A percentile compares a stretch with the other conserved stretches of the same genome.
Evolutionary conservation across 176 grass and related monocot species (phyloP).

Genomic region (Avena eriantha): DNA sequence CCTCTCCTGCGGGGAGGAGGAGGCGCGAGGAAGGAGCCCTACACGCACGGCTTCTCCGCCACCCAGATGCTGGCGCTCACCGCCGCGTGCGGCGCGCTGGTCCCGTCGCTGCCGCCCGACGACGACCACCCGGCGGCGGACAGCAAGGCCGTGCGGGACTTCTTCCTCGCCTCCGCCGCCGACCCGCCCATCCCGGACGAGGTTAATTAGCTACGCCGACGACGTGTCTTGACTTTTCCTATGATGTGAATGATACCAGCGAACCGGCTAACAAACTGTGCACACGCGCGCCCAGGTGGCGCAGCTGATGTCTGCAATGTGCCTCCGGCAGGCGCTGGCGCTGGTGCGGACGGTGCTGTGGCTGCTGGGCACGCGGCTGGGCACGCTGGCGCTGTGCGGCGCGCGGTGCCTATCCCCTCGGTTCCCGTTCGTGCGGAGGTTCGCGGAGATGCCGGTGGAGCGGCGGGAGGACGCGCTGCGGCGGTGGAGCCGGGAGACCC

Average conservation of each 20-base stretch:
- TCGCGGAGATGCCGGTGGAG: conserved; percentile 61
- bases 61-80: conserved; percentile 68
- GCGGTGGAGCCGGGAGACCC: conserved; percentile 67
- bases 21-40: conserved; percentile 42
- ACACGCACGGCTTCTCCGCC: conserved; percentile 84
- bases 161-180: conserved; percentile 66
- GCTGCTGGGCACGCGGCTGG: conserved; percentile 70
- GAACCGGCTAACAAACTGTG: background rate
- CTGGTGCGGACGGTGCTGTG: conserved; percentile 73
- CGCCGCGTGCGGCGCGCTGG: conserved; percentile 59
- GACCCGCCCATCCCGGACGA: conserved; percentile 70
- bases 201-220: conserved; percentile 11
- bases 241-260: background rate
- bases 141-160: conserved; percentile 48
- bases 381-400: conserved; percentile 76
- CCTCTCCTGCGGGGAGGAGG: conserved; percentile 64
- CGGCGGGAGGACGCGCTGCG: conserved; percentile 55
- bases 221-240: background rate
- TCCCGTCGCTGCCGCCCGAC: conserved; percentile 61
- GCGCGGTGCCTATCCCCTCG: conserved; percentile 46
- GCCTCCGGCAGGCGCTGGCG: conserved; percentile 54
- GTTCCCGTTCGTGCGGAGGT: conserved; percentile 67
- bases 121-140: background rate
- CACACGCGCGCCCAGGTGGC: conserved; percentile 53
- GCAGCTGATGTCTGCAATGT: conserved; percentile 61